These are phyloP conservation scores for Leishmania martiniquensis DNA, from an alignment of 208 protist genomes.

Conservation along the genomic window DNA sequence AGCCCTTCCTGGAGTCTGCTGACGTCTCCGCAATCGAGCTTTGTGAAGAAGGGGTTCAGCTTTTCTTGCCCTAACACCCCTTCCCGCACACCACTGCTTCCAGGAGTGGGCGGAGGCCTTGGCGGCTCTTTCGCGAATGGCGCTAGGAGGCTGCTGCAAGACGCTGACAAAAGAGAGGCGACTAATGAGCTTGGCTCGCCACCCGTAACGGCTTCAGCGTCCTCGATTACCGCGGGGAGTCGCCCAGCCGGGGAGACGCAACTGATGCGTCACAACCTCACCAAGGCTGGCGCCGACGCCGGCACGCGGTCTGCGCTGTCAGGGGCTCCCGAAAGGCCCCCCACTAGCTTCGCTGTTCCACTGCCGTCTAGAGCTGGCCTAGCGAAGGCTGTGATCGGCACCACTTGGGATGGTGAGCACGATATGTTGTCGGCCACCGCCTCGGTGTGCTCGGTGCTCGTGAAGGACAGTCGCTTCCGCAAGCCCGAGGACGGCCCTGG, in stretches of 20 bases:
- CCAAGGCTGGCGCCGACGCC: not conserved
- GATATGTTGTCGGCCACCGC: not conserved
- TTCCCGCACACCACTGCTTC: not conserved
- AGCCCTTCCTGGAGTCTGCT: not conserved
- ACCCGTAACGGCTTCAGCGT: not conserved
- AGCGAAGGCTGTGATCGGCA: not conserved
- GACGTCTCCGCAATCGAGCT: not conserved
- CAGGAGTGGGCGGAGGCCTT: too few relatives aligned
- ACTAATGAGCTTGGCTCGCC: not conserved
- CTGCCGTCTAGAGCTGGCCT: not conserved
- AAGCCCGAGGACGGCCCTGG: constrained; percentile 1
- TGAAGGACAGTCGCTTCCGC: constrained; percentile 38
- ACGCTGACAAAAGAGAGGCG: not conserved
- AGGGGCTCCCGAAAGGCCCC: not conserved
- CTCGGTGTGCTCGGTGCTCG: constrained; percentile 28
- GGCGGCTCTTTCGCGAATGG: not conserved
- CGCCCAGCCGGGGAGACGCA: not conserved
- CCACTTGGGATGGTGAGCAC: not conserved
- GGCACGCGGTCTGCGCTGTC: not conserved
- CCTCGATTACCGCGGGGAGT: not conserved
- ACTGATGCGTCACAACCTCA: not conserved
- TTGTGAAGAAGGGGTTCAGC: not conserved
- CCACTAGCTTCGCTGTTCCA: not conserved
- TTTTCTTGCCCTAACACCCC: not conserved
- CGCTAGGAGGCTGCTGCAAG: not conserved